Evolutionary conservation across 2,329 filamentous ascomycete species (phyloP).

Genomic region (Aphanocladium album): DNA sequence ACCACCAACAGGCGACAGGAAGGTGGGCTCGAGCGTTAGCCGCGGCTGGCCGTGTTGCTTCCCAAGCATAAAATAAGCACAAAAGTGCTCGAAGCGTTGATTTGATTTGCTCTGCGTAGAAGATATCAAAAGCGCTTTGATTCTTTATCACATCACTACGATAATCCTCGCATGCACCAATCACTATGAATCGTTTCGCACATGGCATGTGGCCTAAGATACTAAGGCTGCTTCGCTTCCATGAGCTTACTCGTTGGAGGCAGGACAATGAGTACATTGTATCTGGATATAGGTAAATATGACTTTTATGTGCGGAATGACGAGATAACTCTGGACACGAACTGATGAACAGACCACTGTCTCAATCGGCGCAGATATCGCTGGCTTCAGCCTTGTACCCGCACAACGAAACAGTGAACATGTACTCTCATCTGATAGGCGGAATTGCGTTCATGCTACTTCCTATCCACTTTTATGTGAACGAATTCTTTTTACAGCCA

Average conservation of each 20-base stretch:
- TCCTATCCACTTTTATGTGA: conserved; percentile 10
- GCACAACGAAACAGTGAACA: conserved; percentile 15
- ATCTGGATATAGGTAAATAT: conserved; percentile 7
- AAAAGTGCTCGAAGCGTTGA: too few species aligned
- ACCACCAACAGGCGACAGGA: too few species aligned
- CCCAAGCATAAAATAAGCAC: too few species aligned
- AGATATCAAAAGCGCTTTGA: background rate
- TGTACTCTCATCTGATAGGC: conserved; percentile 14
- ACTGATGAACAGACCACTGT: conserved; percentile 4
- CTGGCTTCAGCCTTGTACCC: conserved; percentile 13
- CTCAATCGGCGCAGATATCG: conserved; percentile 9
- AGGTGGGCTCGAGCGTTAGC: too few species aligned
- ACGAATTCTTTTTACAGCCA: background rate
- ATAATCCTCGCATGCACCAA: background rate
- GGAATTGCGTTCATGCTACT: conserved; percentile 9
- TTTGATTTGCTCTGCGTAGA: too few species aligned
- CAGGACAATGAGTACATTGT: conserved; percentile 13
- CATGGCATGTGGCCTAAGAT: conserved; percentile 5
- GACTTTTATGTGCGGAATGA: background rate
- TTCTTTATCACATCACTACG: background rate
- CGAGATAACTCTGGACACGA: background rate
- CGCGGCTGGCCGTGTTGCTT: too few species aligned
- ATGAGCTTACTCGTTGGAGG: conserved; percentile 9
- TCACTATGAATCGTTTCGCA: background rate
- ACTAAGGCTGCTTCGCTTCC: conserved; percentile 9